Evolutionary conservation across 176 grass and related monocot genomes (phyloP).

Genomic region (Oryza meridionalis): DNA sequence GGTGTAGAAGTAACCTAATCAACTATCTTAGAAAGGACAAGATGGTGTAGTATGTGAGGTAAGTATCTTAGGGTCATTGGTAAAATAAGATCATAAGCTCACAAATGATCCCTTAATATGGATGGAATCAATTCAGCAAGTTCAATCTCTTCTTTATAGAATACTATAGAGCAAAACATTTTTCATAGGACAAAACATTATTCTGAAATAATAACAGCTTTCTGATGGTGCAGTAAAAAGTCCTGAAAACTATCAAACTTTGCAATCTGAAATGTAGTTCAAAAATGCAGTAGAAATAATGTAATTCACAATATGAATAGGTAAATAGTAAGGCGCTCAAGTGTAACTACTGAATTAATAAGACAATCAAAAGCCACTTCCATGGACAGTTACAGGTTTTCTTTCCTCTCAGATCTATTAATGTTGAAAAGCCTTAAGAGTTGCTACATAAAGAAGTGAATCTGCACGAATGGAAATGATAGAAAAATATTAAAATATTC

Average conservation of each 20-base stretch:
- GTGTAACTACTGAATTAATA: neutral
- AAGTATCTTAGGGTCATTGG: constrained; percentile 92
- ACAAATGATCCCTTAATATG: constrained; percentile 87
- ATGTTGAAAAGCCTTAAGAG: neutral
- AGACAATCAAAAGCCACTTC: neutral
- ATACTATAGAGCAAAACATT: constrained; percentile 55
- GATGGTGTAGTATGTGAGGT: constrained; percentile 34
- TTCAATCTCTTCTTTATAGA: constrained; percentile 56
- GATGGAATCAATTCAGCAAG: constrained; percentile 64
- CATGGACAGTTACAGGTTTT: neutral
- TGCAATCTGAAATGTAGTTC: too few relatives aligned
- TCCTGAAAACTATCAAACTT: neutral
- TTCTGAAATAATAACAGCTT: constrained; percentile 27
- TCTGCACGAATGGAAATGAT: neutral
- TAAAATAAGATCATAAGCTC: constrained; percentile 92
- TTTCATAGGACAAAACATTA: neutral
- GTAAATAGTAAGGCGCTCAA: too few relatives aligned
- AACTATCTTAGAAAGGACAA: constrained; percentile 15
- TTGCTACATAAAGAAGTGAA: constrained; percentile 24
- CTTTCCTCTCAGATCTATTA: neutral
- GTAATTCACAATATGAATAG: too few relatives aligned
- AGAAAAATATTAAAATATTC: neutral
- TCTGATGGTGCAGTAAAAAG: neutral
- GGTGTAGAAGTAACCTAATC: constrained; percentile 12
- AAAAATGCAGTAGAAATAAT: too few relatives aligned